These are phyloP conservation scores for Backusella macrospora DNA, from an alignment of 192 early-diverging fungal species.

Conservation along the genomic window DNA sequence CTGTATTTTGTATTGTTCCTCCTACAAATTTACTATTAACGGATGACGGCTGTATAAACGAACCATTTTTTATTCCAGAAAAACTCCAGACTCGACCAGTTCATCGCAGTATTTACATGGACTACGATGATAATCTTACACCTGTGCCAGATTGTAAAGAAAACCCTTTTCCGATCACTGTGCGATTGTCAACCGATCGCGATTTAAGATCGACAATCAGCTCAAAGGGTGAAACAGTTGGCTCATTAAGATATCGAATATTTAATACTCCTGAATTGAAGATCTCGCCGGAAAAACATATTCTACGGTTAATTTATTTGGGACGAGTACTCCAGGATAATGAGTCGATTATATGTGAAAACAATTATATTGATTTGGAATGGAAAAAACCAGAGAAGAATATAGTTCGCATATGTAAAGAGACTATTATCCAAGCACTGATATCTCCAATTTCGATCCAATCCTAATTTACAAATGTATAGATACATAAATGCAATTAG, in stretches of 20 bases:
- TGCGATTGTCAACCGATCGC: constrained; percentile 41
- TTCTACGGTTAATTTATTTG: constrained; percentile 52
- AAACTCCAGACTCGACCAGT: neutral
- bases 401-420: neutral
- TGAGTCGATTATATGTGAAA: constrained; percentile 6
- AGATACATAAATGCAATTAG: neutral
- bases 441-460: neutral
- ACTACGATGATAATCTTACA: neutral
- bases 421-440: neutral
- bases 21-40: constrained; percentile 55
- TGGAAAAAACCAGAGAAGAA: neutral
- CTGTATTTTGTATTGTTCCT: constrained; percentile 63
- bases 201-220: constrained; percentile 26
- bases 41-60: neutral
- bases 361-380: neutral
- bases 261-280: constrained; percentile 22
- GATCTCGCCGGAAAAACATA: constrained; percentile 21
- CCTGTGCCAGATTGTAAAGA: neutral
- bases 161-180: constrained; percentile 22
- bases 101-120: neutral
- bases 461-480: constrained; percentile 2
- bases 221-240: constrained; percentile 36
- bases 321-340: constrained; percentile 48
- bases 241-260: constrained; percentile 31
- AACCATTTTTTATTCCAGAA: neutral